A percentile compares a stretch with the other conserved stretches of the same genome.
These are phyloP conservation scores for Penicillium silybi DNA, from an alignment of 495 filamentous ascomycete species.

Conservation along the genomic window DNA sequence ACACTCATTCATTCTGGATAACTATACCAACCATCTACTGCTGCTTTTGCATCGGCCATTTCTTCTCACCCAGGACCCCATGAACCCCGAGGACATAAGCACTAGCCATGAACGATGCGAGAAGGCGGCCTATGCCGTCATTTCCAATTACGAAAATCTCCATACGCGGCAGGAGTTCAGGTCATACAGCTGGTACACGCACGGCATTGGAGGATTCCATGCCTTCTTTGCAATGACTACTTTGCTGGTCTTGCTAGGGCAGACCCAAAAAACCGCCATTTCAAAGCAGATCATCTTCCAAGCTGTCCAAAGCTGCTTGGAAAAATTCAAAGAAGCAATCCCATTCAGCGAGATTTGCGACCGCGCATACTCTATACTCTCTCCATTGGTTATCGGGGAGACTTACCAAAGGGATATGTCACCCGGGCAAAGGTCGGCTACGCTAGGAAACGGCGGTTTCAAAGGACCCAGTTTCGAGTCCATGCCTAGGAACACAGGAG, in stretches of 20 bases:
- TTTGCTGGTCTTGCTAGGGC: neutral
- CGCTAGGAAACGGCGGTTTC: neutral
- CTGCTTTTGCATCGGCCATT: neutral
- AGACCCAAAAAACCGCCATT: neutral
- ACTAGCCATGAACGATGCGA: neutral
- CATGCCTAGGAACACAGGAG: neutral
- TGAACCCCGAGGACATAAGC: neutral
- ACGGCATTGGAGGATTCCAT: slow-evolving; percentile 6
- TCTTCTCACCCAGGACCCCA: neutral
- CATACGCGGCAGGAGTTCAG: neutral
- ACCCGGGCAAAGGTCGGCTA: neutral
- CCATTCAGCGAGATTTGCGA: slow-evolving; percentile 4
- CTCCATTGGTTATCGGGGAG: neutral
- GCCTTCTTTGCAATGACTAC: slow-evolving; percentile 5
- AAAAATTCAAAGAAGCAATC: neutral
- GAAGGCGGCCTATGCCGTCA: slow-evolving; percentile 1
- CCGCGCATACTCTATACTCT: neutral
- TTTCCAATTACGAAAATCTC: slow-evolving; percentile 4
- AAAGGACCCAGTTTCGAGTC: neutral
- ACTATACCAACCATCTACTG: slow-evolving; percentile 9
- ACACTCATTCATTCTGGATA: slow-evolving; percentile 8
- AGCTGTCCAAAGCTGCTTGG: neutral
- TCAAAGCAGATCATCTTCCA: neutral
- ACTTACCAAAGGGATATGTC: neutral
- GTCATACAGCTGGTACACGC: slow-evolving; percentile 5